Evolutionary conservation across 2,329 filamentous ascomycete genomes (phyloP), one percentile per base, ranked within the genome.

Genomic region (Zymoseptoria passerinii): DNA sequence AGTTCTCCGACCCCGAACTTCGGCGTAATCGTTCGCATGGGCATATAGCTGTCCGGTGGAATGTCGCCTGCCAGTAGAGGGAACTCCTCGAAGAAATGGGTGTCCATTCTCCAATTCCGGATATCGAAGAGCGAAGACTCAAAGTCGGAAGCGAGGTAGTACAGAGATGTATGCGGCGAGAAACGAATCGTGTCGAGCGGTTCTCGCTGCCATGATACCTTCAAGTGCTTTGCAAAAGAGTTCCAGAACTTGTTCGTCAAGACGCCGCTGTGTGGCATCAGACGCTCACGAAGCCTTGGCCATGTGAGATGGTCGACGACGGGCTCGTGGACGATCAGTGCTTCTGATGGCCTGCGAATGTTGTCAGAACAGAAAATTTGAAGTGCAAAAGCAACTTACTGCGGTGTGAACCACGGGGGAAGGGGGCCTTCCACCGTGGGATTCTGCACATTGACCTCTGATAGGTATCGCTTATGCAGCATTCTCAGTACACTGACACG

Each of bases 231-330:
- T 4, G 59, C 57, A 50, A 59, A 65, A 16, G 59, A 50, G 5
- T 56, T 53, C 63, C 63, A 65, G 35, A 65, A 65, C 28, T 61
- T 63, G 53, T 65, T 65, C 19, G 63, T 65, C 23, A 65, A 54
- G 44, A 62, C 56, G 28, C 50, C 48, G 7, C 48, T 44, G 10
- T 59, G 56, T 18, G 61, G 58, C 48, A 65, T 62, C 16, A 65
- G 44, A 13, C 63, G 58, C 40, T 63, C 63, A 50, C 63, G 50
- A 0, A 65, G 54, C 44, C 58, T 55, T 6, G 63, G 63, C 63
- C 63, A 65, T 10, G 63, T 62, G 10, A 65, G 53, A 49, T 65
- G 63, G 49, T 65, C 63, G n/a, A 65, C 63, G 4, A 65, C 63
- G 1, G 63, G 61, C 50, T 63, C 61, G 53, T 65, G 63, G 23